A percentile compares a stretch with the other conserved stretches of the same genome.
These are phyloP conservation scores for Chrysanthemum makinoi DNA, from an alignment of 129 eudicot species.

Conservation along the genomic window DNA sequence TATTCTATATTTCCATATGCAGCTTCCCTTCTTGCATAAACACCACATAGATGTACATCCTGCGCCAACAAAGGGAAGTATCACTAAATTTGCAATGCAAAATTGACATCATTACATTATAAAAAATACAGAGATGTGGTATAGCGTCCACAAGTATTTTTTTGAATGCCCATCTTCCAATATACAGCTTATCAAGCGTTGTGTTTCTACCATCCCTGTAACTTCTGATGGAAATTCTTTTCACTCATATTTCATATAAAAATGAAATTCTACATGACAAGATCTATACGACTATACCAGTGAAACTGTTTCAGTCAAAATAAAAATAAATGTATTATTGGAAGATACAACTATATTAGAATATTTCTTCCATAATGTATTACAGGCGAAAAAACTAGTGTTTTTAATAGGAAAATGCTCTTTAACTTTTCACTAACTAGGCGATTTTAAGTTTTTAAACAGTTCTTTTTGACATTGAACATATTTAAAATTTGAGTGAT, in stretches of 20 bases:
- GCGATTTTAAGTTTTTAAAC: not conserved
- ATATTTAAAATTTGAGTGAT: too few species aligned
- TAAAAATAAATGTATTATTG: not conserved
- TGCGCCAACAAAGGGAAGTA: constrained; percentile 23
- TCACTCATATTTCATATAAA: too few species aligned
- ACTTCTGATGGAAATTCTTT: too few species aligned
- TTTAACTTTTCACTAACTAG: not conserved
- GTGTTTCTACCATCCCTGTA: too few species aligned
- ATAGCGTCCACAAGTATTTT: too few species aligned
- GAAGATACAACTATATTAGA: not conserved
- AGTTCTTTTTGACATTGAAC: too few species aligned
- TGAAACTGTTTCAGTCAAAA: too few species aligned
- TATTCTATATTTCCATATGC: constrained; percentile 73
- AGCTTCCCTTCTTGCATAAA: constrained; percentile 94
- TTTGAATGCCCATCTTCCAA: too few species aligned
- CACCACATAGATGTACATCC: constrained; percentile 94
- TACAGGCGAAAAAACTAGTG: not conserved
- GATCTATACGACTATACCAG: too few species aligned
- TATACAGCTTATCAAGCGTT: too few species aligned
- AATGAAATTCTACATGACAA: too few species aligned
- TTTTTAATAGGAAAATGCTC: not conserved
- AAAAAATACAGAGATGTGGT: too few species aligned
- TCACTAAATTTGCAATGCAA: not conserved
- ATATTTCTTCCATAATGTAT: not conserved
- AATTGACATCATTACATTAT: not conserved